A percentile compares a stretch with the other conserved stretches of the same genome.
Evolutionary conservation across 2,329 filamentous ascomycete species (phyloP).

Genomic region (Periconia sp.): DNA sequence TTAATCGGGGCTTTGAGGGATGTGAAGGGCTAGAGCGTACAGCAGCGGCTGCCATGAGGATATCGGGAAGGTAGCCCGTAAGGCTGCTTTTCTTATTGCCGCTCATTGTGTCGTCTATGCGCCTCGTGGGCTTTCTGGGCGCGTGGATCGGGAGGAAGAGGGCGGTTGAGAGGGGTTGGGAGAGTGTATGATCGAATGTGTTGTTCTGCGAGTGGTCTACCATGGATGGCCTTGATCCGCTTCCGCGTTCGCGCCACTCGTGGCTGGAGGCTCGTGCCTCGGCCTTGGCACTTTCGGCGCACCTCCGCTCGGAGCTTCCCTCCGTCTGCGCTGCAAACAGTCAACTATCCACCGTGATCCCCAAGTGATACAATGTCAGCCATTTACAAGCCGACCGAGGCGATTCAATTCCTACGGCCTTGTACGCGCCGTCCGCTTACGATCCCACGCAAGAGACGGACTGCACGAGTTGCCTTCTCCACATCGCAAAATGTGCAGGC

Average conservation of each 20-base stretch:
- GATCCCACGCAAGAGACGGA: constrained; percentile 22
- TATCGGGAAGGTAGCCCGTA: constrained; percentile 46
- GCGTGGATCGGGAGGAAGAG: constrained; percentile 1
- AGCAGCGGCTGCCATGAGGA: constrained; percentile 48
- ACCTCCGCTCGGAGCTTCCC: constrained; percentile 7
- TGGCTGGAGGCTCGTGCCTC: constrained; percentile 15
- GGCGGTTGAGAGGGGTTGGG: constrained; percentile 3
- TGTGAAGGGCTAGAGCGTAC: constrained; percentile 36
- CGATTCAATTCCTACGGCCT: constrained; percentile 35
- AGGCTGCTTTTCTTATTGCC: constrained; percentile 46
- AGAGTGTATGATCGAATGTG: constrained; percentile 16
- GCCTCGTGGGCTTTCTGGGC: too few species aligned
- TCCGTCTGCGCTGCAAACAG: neutral
- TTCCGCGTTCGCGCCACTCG: constrained; percentile 21
- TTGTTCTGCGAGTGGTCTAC: constrained; percentile 25
- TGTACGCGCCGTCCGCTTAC: constrained; percentile 17
- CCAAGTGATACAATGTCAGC: constrained; percentile 40
- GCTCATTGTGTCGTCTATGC: constrained; percentile 30
- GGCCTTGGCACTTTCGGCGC: constrained; percentile 9
- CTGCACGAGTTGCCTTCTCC: constrained; percentile 26
- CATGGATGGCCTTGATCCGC: constrained; percentile 6
- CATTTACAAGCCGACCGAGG: constrained; percentile 37
- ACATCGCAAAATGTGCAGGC: constrained; percentile 29
- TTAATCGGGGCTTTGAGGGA: constrained; percentile 12
- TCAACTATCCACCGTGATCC: too few species aligned